These are phyloP conservation scores for Leptosphaerulina australis DNA, from an alignment of 2,329 filamentous ascomycete genomes.

Conservation along the genomic window DNA sequence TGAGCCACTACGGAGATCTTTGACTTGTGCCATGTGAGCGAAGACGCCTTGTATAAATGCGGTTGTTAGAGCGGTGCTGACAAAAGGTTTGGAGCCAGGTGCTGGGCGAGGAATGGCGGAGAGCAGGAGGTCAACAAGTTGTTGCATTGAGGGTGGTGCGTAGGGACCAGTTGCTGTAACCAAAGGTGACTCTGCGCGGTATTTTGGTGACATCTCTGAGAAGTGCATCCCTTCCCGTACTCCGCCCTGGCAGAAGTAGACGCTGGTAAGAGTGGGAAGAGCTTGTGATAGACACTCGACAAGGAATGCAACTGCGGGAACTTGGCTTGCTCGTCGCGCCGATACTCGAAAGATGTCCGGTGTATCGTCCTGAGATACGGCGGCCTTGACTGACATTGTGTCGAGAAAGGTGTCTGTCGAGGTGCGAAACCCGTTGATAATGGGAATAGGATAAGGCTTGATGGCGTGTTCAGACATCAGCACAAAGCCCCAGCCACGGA, in stretches of 20 bases:
- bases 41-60: slow-evolving; percentile 67
- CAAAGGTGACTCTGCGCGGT: slow-evolving; percentile 71
- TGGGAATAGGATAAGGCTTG: slow-evolving; percentile 80
- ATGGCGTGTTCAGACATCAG: slow-evolving; percentile 78
- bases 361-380: slow-evolving; percentile 48
- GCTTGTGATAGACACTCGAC: slow-evolving; percentile 74
- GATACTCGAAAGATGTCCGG: slow-evolving; percentile 72
- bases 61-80: slow-evolving; percentile 57
- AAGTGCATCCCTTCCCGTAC: slow-evolving; percentile 85
- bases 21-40: slow-evolving; percentile 51
- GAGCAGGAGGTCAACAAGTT: slow-evolving; percentile 58
- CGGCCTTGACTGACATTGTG: slow-evolving; percentile 53
- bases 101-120: slow-evolving; percentile 50
- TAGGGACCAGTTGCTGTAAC: slow-evolving; percentile 63
- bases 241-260: slow-evolving; percentile 85
- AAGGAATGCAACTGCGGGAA: slow-evolving; percentile 81
- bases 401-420: slow-evolving; percentile 65
- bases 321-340: slow-evolving; percentile 76
- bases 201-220: slow-evolving; percentile 65
- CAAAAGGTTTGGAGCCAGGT: slow-evolving; percentile 39
- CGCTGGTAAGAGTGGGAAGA: slow-evolving; percentile 70
- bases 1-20: slow-evolving; percentile 62
- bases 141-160: slow-evolving; percentile 55
- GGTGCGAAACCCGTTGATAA: slow-evolving; percentile 79
- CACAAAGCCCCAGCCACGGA: slow-evolving; percentile 88